Percentiles rank a stretch among this genome's conserved stretches.
Conservation (phyloP, 257 asterid genomes). For the Solanum neorickii region DNA sequence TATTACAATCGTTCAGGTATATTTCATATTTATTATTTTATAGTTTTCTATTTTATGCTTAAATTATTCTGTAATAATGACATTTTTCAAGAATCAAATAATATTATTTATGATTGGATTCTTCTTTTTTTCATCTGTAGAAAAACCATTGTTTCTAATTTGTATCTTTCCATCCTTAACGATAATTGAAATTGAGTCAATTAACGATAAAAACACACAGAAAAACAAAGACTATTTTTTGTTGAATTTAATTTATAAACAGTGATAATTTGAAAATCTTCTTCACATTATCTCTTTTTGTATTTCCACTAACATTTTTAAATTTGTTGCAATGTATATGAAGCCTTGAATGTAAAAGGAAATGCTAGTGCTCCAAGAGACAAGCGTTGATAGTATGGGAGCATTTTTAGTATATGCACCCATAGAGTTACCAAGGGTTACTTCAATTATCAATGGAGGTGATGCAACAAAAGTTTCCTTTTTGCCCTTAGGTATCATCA, state of each 20-base stretch:
- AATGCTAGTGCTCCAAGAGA: conserved; percentile 55
- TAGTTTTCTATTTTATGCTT: too few species aligned
- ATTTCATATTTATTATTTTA: neutral
- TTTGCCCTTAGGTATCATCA: conserved; percentile 55
- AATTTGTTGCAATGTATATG: neutral
- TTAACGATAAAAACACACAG: too few species aligned
- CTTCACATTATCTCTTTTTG: neutral
- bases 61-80: neutral
- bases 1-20: conserved; percentile 55
- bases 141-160: neutral
- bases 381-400: conserved; percentile 33
- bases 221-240: neutral
- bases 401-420: conserved; percentile 42
- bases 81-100: neutral
- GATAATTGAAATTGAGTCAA: too few species aligned
- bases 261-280: too few species aligned
- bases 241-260: neutral
- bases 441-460: conserved; percentile 22
- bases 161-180: neutral
- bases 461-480: conserved; percentile 19
- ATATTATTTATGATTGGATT: neutral
- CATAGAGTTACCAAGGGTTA: conserved; percentile 4
- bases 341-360: conserved; percentile 42
- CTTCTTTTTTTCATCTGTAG: neutral
- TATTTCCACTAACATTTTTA: neutral